A percentile compares a stretch with the other conserved stretches of the same genome.
Conservation (phyloP, 2,329 filamentous ascomycete genomes). For the Fonsecaea multimorphosa region DNA sequence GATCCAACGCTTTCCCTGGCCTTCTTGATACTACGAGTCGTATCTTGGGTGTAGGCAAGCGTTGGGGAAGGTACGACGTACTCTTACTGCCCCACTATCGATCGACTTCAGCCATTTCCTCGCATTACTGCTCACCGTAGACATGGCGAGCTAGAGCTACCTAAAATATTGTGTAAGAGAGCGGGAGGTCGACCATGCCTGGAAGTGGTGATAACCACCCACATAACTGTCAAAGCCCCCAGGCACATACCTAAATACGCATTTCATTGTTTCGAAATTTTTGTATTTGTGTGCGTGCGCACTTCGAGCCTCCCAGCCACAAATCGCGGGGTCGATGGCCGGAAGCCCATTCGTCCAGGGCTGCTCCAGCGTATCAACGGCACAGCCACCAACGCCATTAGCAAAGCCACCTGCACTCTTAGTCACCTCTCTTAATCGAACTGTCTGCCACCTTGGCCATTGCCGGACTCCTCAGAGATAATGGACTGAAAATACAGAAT, state of each 20-base stretch:
- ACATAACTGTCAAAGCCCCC: neutral
- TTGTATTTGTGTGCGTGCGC: conserved; percentile 6
- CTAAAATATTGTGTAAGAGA: too few relatives aligned
- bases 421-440: conserved; percentile 8
- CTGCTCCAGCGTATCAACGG: conserved; percentile 2
- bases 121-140: neutral
- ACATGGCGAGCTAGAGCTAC: too few relatives aligned
- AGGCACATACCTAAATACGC: neutral
- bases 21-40: neutral
- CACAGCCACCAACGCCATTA: conserved; percentile 19
- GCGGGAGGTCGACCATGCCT: too few relatives aligned
- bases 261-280: conserved; percentile 9
- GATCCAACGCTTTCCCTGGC: conserved; percentile 13
- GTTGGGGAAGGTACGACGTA: neutral
- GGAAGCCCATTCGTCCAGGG: neutral
- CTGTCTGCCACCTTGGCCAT: neutral
- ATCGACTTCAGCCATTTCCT: neutral
- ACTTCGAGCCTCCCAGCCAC: conserved; percentile 14
- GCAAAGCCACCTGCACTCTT: neutral
- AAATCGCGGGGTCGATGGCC: conserved; percentile 18
- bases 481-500: neutral
- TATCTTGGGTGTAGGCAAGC: neutral
- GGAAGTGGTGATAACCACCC: too few relatives aligned
- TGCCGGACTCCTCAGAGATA: neutral
- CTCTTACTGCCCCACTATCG: neutral